These are phyloP conservation scores for Pythium plurisporium DNA, from an alignment of 352 stramenopile species.

Conservation along the genomic window DNA sequence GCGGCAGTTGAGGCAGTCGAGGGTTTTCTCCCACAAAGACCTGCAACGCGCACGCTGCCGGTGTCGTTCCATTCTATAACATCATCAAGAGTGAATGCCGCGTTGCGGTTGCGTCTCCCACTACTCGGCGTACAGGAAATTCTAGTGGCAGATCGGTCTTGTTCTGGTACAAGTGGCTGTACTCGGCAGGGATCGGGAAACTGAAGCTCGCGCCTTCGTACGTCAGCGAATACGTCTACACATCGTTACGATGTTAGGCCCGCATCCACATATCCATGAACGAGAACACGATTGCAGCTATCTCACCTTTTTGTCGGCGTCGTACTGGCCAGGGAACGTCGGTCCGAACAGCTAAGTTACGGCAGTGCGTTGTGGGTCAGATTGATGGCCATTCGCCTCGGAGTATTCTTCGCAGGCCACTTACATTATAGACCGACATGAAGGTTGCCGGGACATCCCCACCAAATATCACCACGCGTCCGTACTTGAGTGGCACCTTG, in stretches of 20 bases:
- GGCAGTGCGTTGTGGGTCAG: too few species aligned
- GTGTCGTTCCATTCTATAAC: constrained; percentile 65
- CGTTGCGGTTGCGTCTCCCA: too few species aligned
- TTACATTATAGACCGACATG: constrained; percentile 86
- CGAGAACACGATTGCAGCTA: not conserved
- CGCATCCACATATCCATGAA: too few species aligned
- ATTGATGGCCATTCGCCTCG: too few species aligned
- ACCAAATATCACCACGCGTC: constrained; percentile 79
- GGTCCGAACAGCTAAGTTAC: constrained; percentile 83
- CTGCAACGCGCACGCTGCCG: constrained; percentile 60
- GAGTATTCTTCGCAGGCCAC: not conserved
- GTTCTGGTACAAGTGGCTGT: constrained; percentile 66
- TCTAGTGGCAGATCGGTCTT: constrained; percentile 76
- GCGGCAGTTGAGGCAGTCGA: constrained; percentile 29
- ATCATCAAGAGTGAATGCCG: too few species aligned
- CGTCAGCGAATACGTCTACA: constrained; percentile 66
- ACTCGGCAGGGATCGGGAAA: constrained; percentile 76
- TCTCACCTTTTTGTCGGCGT: constrained; percentile 51
- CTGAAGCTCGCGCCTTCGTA: constrained; percentile 71
- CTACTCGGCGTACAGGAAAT: constrained; percentile 75
- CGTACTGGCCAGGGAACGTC: constrained; percentile 76
- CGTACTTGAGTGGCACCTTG: constrained; percentile 71
- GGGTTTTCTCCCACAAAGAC: constrained; percentile 61
- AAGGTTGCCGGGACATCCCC: constrained; percentile 75
- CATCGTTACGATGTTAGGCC: not conserved